Conservation (phyloP, 164 flowering plant species). For the Kingdonia uniflora region DNA sequence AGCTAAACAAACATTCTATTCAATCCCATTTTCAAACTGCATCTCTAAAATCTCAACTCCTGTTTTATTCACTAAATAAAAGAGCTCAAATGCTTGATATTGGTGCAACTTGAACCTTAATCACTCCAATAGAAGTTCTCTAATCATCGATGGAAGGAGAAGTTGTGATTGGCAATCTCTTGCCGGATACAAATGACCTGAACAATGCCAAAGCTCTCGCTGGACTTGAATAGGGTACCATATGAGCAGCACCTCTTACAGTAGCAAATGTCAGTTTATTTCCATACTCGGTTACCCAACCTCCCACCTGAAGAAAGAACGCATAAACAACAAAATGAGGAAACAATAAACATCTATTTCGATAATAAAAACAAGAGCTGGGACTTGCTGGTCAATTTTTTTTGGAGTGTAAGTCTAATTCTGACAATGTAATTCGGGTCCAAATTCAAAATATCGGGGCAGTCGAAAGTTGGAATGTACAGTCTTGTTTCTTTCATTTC, state of each 20-base stretch:
- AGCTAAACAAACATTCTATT: too few species aligned
- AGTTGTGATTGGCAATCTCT: constrained; percentile 64
- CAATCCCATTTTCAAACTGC: too few species aligned
- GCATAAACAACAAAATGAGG: background rate
- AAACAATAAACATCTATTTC: background rate
- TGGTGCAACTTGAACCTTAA: too few species aligned
- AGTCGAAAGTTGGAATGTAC: too few species aligned
- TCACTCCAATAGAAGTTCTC: background rate
- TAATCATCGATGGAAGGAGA: constrained; percentile 33
- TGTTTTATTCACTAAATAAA: too few species aligned
- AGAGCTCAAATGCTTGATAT: too few species aligned
- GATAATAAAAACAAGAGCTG: background rate
- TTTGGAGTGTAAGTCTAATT: too few species aligned
- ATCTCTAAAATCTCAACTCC: too few species aligned
- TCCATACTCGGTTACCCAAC: constrained; percentile 90
- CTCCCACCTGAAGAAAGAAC: constrained; percentile 61
- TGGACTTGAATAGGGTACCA: constrained; percentile 95
- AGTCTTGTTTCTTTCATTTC: too few species aligned
- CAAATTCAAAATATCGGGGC: too few species aligned
- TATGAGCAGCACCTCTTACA: constrained; percentile 95
- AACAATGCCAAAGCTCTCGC: constrained; percentile 80
- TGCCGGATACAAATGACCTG: constrained; percentile 55
- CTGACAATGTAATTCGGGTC: too few species aligned
- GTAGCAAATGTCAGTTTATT: constrained; percentile 80
- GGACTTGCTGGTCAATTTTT: too few species aligned